A percentile compares a stretch with the other conserved stretches of the same genome.
Conservation (phyloP, 208 protist genomes). For the Angomonas ambiguus region DNA sequence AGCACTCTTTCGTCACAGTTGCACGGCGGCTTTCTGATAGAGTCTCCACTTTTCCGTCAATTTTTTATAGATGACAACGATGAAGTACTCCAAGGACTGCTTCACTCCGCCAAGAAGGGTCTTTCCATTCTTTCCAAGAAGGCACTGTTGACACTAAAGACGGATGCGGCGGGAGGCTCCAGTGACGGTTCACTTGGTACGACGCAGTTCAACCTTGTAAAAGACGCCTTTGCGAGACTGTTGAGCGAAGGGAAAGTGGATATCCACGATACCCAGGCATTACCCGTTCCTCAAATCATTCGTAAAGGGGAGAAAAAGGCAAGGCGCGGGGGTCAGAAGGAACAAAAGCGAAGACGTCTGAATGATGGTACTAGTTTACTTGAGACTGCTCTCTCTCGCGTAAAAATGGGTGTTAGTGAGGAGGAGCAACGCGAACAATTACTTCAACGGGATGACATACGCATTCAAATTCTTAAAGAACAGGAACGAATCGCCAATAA, state of each 20-base stretch:
- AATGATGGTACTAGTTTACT: conserved; percentile 48
- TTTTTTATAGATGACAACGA: conserved; percentile 53
- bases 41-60: conserved; percentile 55
- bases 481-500: conserved; percentile 50
- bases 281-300: conserved; percentile 66
- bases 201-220: conserved; percentile 38
- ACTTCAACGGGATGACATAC: conserved; percentile 62
- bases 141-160: conserved; percentile 50
- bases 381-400: conserved; percentile 55
- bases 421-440: conserved; percentile 69
- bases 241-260: conserved; percentile 65
- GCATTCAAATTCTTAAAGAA: conserved; percentile 45
- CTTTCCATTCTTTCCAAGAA: conserved; percentile 58
- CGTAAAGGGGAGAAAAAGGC: conserved; percentile 42
- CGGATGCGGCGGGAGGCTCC: conserved; percentile 38
- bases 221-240: conserved; percentile 42
- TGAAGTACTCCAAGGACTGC: conserved; percentile 18
- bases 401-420: conserved; percentile 84
- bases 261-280: conserved; percentile 66
- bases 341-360: conserved; percentile 49
- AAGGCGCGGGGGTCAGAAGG: conserved; percentile 59
- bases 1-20: conserved; percentile 36
- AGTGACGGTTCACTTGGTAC: conserved; percentile 40
- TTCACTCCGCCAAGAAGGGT: conserved; percentile 63
- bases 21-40: conserved; percentile 46